Conservation (phyloP, 768 basidiomycete genomes). For the Pisolithus albus region DNA sequence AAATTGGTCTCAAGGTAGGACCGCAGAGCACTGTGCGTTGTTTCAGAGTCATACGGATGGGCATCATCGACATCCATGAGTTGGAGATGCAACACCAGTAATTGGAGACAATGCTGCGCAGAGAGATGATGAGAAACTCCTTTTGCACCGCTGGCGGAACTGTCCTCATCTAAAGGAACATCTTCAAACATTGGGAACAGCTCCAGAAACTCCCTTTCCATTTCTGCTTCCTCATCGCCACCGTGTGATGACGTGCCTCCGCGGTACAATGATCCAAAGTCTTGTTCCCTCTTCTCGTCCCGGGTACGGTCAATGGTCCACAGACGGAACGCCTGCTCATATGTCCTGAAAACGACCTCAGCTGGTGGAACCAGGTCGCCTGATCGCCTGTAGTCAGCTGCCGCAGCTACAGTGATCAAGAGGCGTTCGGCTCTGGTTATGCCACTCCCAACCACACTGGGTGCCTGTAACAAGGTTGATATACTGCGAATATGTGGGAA, state of each 20-base stretch:
- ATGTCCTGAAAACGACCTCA: conserved; percentile 39
- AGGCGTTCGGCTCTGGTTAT: conserved; percentile 23
- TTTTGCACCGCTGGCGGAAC: not conserved
- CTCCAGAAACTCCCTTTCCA: conserved; percentile 71
- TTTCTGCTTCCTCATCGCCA: conserved; percentile 58
- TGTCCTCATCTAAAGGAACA: conserved; percentile 22
- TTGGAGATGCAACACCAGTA: conserved; percentile 44
- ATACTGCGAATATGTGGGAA: conserved; percentile 52
- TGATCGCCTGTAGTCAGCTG: conserved; percentile 17
- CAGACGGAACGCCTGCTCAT: conserved; percentile 67
- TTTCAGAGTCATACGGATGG: conserved; percentile 21
- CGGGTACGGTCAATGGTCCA: conserved; percentile 80
- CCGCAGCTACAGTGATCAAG: conserved; percentile 43
- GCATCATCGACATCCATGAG: conserved; percentile 27
- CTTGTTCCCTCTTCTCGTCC: conserved; percentile 55
- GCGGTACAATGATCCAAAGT: conserved; percentile 73
- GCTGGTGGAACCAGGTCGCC: conserved; percentile 1
- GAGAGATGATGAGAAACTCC: conserved; percentile 25
- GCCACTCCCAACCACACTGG: conserved; percentile 7
- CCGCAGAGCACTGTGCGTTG: conserved; percentile 28
- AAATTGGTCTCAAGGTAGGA: conserved; percentile 27
- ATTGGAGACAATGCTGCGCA: conserved; percentile 21
- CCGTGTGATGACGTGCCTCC: conserved; percentile 47
- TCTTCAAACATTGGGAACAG: conserved; percentile 85
- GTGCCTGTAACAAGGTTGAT: conserved; percentile 24